Evolutionary conservation across 2,329 filamentous ascomycete species (phyloP).

Genomic region (Monosporascus sp.): DNA sequence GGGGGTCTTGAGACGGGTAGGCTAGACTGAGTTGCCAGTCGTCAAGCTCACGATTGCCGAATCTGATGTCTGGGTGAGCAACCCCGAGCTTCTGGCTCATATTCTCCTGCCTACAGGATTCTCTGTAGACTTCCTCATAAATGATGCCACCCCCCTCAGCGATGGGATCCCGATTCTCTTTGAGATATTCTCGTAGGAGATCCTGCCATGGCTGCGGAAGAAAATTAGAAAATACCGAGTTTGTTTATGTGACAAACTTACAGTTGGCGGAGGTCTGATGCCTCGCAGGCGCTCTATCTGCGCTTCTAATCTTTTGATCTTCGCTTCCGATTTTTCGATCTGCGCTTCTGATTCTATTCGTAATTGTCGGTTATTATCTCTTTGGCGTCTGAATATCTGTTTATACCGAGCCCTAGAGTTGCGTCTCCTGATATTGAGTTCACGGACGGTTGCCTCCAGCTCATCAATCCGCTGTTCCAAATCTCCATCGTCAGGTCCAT

Average conservation of each 20-base stretch:
- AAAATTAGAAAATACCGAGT: background rate
- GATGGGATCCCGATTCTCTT: too few species aligned
- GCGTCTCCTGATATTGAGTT: too few species aligned
- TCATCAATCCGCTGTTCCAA: background rate
- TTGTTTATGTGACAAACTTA: background rate
- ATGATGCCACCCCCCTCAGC: background rate
- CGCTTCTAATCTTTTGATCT: too few species aligned
- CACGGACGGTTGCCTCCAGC: too few species aligned
- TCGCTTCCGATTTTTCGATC: too few species aligned
- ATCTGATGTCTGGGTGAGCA: slow-evolving; percentile 25
- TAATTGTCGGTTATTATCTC: too few species aligned
- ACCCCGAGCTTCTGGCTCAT: slow-evolving; percentile 15
- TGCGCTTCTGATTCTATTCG: too few species aligned
- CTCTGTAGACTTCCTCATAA: slow-evolving; percentile 17
- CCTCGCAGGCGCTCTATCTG: background rate
- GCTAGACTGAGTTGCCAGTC: background rate
- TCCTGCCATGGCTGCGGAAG: slow-evolving; percentile 7
- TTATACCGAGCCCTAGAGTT: too few species aligned
- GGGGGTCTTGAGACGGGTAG: background rate
- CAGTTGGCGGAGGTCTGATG: background rate
- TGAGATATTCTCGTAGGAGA: slow-evolving; percentile 2
- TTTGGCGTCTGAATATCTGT: too few species aligned
- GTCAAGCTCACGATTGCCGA: slow-evolving; percentile 5
- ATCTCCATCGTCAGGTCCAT: background rate
- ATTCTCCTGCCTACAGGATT: slow-evolving; percentile 30